Evolutionary conservation across 768 basidiomycete genomes (phyloP).

Genomic region (Pisolithus tinctorius): DNA sequence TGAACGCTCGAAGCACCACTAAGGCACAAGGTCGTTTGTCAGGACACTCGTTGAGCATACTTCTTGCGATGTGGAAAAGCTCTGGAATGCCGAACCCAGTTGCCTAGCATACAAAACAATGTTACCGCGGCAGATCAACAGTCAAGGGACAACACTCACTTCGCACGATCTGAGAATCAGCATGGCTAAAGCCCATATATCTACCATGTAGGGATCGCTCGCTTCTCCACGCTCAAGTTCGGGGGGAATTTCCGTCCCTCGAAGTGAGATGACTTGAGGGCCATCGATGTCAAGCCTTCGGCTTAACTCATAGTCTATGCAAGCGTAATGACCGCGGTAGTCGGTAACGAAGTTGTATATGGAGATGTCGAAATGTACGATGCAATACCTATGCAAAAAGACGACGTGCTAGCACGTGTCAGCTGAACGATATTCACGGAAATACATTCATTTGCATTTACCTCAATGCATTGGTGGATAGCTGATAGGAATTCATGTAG

Average conservation of each 20-base stretch:
- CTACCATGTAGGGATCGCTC: conserved; percentile 60
- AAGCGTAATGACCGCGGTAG: conserved; percentile 57
- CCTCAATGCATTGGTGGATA: conserved; percentile 66
- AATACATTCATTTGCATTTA: conserved; percentile 15
- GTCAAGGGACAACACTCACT: conserved; percentile 32
- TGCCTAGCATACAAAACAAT: conserved; percentile 31
- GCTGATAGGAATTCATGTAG: conserved; percentile 47
- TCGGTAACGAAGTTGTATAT: conserved; percentile 63
- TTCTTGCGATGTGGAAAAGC: conserved; percentile 46
- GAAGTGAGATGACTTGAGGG: conserved; percentile 36
- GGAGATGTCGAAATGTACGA: conserved; percentile 71
- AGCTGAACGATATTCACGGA: neutral
- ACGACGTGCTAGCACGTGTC: conserved; percentile 44
- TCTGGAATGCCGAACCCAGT: conserved; percentile 54
- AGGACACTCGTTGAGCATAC: conserved; percentile 54
- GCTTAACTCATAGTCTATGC: conserved; percentile 69
- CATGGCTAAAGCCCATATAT: conserved; percentile 67
- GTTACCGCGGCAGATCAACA: neutral
- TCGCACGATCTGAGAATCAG: conserved; percentile 60
- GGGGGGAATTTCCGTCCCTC: conserved; percentile 64
- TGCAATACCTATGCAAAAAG: conserved; percentile 62
- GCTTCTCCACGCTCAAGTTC: conserved; percentile 51
- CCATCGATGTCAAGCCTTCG: conserved; percentile 39
- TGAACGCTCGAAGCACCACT: conserved; percentile 45
- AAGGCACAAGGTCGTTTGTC: conserved; percentile 45